Conservation (phyloP, 768 basidiomycete species). For the Omphalotus guepiniiformis region DNA sequence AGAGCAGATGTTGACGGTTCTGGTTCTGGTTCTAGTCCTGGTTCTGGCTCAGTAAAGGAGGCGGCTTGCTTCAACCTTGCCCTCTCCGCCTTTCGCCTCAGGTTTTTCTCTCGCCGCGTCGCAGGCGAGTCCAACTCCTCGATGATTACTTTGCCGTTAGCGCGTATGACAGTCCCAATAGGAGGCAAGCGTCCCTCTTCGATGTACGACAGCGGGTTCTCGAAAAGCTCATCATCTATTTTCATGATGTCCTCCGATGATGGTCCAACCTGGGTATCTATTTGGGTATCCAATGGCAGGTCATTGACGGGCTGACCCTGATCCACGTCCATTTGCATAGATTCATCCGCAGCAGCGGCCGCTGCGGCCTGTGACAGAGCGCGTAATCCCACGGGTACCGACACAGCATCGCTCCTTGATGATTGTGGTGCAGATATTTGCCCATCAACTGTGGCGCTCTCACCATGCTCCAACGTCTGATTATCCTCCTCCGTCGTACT, state of each 20-base stretch:
- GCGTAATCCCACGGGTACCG: background rate
- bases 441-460: background rate
- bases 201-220: background rate
- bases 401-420: slow-evolving; percentile 1
- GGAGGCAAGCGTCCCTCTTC: slow-evolving; percentile 6
- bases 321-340: background rate
- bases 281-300: background rate
- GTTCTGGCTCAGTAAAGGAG: slow-evolving; percentile 8
- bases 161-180: slow-evolving; percentile 3
- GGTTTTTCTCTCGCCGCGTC: slow-evolving; percentile 55
- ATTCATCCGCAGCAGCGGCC: background rate
- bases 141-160: slow-evolving; percentile 51
- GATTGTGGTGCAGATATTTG: slow-evolving; percentile 1
- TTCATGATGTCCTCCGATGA: background rate
- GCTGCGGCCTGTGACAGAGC: background rate
- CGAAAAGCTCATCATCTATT: background rate
- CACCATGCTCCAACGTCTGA: slow-evolving; percentile 24
- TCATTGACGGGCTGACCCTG: background rate
- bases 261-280: background rate
- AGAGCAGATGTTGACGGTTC: background rate
- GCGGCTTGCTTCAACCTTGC: slow-evolving; percentile 25
- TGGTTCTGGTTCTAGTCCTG: background rate
- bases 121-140: slow-evolving; percentile 73
- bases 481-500: slow-evolving; percentile 46
- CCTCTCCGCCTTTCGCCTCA: slow-evolving; percentile 39